These are phyloP conservation scores for Petunia axillaris DNA, from an alignment of 257 asterid genomes.

Conservation along the genomic window DNA sequence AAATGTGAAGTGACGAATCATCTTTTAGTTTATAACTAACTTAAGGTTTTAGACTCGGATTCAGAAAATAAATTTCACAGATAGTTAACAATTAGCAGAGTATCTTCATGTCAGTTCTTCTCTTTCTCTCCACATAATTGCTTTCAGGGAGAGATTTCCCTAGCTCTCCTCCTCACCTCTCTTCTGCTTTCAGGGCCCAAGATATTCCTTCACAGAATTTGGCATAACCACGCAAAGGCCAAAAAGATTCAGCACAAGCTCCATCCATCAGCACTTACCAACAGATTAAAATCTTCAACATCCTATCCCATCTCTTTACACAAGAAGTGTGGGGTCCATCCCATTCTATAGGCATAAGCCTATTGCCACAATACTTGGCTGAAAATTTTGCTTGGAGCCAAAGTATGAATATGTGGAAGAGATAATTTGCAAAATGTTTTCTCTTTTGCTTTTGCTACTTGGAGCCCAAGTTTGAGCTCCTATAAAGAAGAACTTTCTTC, in stretches of 20 bases:
- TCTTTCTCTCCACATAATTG: neutral
- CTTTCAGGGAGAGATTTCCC: neutral
- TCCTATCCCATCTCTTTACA: neutral
- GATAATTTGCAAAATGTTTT: too few species aligned
- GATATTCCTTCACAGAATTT: neutral
- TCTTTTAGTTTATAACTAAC: neutral
- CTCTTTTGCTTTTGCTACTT: too few species aligned
- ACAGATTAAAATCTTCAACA: neutral
- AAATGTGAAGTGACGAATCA: neutral
- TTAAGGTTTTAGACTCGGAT: neutral
- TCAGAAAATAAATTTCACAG: neutral
- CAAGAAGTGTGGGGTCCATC: neutral
- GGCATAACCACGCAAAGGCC: neutral
- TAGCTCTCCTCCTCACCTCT: neutral
- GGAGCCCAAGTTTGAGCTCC: too few species aligned
- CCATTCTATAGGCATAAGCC: too few species aligned
- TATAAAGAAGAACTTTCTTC: too few species aligned
- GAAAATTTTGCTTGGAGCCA: too few species aligned
- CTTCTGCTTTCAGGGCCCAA: slow-evolving; percentile 5
- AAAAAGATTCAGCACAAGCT: neutral
- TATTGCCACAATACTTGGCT: too few species aligned
- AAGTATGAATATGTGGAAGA: too few species aligned
- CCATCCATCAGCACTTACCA: neutral
- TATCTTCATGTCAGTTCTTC: neutral
- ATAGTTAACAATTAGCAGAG: neutral